Conservation (phyloP, 176 grass and related monocot genomes). For the Paspalum notatum region DNA sequence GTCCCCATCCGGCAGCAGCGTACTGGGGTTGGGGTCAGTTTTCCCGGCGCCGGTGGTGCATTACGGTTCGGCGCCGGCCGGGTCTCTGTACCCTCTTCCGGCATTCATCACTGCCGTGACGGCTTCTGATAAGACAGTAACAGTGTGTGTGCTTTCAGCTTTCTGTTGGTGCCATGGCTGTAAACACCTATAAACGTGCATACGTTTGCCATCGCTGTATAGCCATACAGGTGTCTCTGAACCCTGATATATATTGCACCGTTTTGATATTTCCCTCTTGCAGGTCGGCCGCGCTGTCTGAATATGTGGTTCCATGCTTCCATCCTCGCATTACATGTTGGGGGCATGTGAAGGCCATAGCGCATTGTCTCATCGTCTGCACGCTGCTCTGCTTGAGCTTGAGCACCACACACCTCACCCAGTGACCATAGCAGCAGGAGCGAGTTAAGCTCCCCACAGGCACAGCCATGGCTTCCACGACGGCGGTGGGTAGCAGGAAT, state of each 20-base stretch:
- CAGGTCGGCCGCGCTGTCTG: not conserved
- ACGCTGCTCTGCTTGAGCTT: not conserved
- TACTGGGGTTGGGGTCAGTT: no score
- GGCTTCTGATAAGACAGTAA: no score
- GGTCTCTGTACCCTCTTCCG: not conserved
- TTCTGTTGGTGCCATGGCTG: not conserved
- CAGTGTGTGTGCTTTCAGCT: not conserved
- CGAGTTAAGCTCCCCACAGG: not conserved
- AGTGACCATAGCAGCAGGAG: not conserved
- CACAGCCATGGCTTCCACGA: not conserved
- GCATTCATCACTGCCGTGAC: not conserved
- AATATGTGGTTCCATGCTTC: conserved; percentile 26
- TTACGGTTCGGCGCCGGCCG: not conserved
- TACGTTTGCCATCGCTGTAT: not conserved
- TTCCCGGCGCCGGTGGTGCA: not conserved
- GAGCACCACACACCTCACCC: not conserved
- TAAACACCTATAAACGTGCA: not conserved
- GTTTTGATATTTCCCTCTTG: not conserved
- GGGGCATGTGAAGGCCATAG: conserved; percentile 21
- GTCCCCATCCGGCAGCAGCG: not conserved
- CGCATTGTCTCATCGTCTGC: not conserved
- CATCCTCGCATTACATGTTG: conserved; percentile 19
- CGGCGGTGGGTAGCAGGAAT: conserved; percentile 12
- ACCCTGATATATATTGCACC: not conserved
- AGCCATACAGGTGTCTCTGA: no score